These are phyloP conservation scores for Elaeagnus macrophylla DNA, from an alignment of 306 rosid species.

Conservation along the genomic window DNA sequence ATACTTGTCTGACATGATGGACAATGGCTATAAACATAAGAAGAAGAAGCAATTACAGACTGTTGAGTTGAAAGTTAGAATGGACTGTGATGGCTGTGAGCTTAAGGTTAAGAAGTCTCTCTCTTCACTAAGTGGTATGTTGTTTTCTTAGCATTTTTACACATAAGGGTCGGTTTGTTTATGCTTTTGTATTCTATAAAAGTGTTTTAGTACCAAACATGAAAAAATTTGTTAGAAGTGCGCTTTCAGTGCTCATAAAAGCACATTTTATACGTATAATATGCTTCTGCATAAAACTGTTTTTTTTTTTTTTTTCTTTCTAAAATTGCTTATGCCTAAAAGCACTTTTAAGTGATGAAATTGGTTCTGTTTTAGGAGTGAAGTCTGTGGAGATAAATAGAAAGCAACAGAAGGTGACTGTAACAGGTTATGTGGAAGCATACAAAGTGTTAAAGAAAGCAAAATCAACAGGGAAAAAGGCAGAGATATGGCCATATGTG, in stretches of 20 bases:
- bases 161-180: too few relatives aligned
- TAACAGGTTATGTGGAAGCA: slow-evolving; percentile 73
- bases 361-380: slow-evolving; percentile 49
- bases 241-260: too few relatives aligned
- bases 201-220: too few relatives aligned
- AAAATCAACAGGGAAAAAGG: slow-evolving; percentile 76
- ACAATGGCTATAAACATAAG: slow-evolving; percentile 44
- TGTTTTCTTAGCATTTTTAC: too few relatives aligned
- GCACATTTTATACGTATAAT: too few relatives aligned
- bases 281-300: background rate
- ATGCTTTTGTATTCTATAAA: too few relatives aligned
- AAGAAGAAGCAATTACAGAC: slow-evolving; percentile 76
- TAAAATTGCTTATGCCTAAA: too few relatives aligned
- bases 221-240: too few relatives aligned
- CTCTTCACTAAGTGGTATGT: slow-evolving; percentile 62
- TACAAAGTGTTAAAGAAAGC: slow-evolving; percentile 92
- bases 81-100: slow-evolving; percentile 99
- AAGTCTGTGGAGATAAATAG: slow-evolving; percentile 87
- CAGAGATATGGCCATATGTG: slow-evolving; percentile 96
- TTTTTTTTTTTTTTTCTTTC: background rate
- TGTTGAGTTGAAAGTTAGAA: slow-evolving; percentile 80
- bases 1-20: slow-evolving; percentile 77
- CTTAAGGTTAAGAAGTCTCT: slow-evolving; percentile 90
- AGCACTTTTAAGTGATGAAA: background rate
- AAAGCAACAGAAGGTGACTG: slow-evolving; percentile 88